A percentile compares a stretch with the other conserved stretches of the same genome.
Evolutionary conservation across 202 grass and related monocot species (phyloP).

Genomic region (Miscanthus sacchariflorus): DNA sequence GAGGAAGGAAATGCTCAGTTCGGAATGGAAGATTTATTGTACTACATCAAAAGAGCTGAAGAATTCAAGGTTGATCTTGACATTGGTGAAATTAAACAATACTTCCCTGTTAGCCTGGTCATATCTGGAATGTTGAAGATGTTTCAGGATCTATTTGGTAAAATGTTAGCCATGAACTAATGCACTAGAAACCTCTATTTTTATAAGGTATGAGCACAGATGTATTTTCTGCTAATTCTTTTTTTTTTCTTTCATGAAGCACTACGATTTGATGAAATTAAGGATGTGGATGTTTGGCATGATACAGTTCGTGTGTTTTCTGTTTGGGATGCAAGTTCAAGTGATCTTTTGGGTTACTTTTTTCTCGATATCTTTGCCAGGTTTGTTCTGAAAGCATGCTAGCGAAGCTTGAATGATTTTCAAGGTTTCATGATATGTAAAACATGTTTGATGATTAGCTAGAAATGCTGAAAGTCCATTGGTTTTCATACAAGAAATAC

Average conservation of each 20-base stretch:
- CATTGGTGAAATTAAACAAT: constrained; percentile 87
- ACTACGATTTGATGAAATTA: constrained; percentile 82
- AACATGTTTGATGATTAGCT: constrained; percentile 17
- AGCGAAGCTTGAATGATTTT: constrained; percentile 40
- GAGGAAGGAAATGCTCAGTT: constrained; percentile 81
- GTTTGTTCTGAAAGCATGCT: constrained; percentile 59
- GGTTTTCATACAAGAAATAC: constrained; percentile 32
- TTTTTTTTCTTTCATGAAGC: constrained; percentile 53
- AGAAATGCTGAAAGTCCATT: constrained; percentile 18
- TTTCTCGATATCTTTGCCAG: constrained; percentile 90
- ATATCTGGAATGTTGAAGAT: constrained; percentile 96
- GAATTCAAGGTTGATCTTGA: constrained; percentile 84
- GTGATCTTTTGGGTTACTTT: constrained; percentile 90
- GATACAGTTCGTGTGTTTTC: constrained; percentile 84
- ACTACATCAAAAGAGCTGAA: constrained; percentile 94
- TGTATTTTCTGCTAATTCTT: constrained; percentile 34
- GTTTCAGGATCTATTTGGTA: constrained; percentile 99
- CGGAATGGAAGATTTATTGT: constrained; percentile 90
- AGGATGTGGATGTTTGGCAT: constrained; percentile 87
- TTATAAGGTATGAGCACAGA: constrained; percentile 27
- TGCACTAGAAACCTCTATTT: constrained; percentile 23
- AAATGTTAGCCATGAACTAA: constrained; percentile 42
- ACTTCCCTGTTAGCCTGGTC: constrained; percentile 90
- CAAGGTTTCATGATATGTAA: constrained; percentile 11
- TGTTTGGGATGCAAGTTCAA: constrained; percentile 84